Base-by-base conservation (phyloP, 2,329 filamentous ascomycete species). In the Sporothrix inflata region DNA sequence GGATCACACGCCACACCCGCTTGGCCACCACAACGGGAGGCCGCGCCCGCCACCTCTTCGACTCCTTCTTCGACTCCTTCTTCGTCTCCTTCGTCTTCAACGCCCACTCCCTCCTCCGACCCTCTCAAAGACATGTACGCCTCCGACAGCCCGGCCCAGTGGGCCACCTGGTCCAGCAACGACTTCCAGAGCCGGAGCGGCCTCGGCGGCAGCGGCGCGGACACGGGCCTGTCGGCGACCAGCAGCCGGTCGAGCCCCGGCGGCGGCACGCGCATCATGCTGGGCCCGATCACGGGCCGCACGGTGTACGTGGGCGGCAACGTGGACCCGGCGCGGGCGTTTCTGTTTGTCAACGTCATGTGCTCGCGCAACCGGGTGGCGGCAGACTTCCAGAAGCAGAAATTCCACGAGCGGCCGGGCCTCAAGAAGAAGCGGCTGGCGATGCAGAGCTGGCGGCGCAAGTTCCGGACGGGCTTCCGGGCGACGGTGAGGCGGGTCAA, bases 341-440 rank as follows among this genome's bases (percentile, higher is more conserved):
- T 90, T 51, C 77, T 78, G 45, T 72, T 84, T 6, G 79, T 88
- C 4, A 78, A 82, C 53, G 76, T 77, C 51, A 77, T 84, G 68
- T 78, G 83, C 42, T 74, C 76, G 5, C 77, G 79, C 77, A 94
- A 95, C 78, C 84, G 81, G 57, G 82, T 96, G 68, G 84, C 81
- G 75, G 72, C 66, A 2, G 89, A 93, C 76, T 84, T 84, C 70
- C 79, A 81, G 24, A 79, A 77, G 74, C 93, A 96, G 82, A 84
- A 85, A 75, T 93, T 89, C 77, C 91, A 97, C 80, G 93, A 96
- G 84, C 84, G 93, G 63, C 86, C 87, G 0, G 93, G 93, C 1
- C 77, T 93, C 77, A 94, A 92, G 87, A 86, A 90, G 81, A 97
- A 96, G 88, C 87, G 93, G 77, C 81, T 94, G 76, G 84, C 83